Evolutionary conservation across 2,329 filamentous ascomycete genomes (phyloP).

Genomic region (Graphiopsis chlorocephala): DNA sequence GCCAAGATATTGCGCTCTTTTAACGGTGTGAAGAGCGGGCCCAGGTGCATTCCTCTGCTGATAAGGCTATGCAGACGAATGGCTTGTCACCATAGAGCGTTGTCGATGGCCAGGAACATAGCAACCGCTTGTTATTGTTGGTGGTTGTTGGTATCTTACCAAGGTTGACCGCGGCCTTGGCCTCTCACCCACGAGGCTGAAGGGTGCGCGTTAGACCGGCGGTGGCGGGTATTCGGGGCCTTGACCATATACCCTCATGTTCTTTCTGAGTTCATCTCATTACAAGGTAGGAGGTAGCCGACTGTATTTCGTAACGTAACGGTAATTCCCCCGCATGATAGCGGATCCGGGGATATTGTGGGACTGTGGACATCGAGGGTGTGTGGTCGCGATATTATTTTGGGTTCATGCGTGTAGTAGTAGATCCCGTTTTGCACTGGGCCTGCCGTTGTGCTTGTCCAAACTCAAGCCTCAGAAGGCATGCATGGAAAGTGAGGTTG

Average conservation of each 20-base stretch:
- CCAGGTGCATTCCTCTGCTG: conserved; percentile 11
- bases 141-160: conserved; percentile 10
- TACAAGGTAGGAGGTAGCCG: background rate
- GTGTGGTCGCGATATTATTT: background rate
- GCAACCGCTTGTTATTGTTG: background rate
- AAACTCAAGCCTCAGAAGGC: conserved; percentile 6
- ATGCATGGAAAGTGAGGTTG: background rate
- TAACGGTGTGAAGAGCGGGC: conserved; percentile 6
- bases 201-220: conserved; percentile 7
- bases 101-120: background rate
- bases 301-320: conserved; percentile 1
- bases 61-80: conserved; percentile 14
- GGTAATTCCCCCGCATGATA: background rate
- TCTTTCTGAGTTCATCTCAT: background rate
- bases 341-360: background rate
- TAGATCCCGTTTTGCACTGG: background rate
- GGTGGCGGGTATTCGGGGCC: conserved; percentile 10
- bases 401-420: conserved; percentile 6
- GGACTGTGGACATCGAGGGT: background rate
- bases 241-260: background rate
- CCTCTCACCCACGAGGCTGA: background rate
- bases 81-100: background rate
- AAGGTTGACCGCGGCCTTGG: conserved; percentile 13
- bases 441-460: conserved; percentile 10
- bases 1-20: conserved; percentile 8